phyloP scores from a whole-genome alignment of 192 early-diverging fungal genomes.

The Entophlyctis luteolus region DNA sequence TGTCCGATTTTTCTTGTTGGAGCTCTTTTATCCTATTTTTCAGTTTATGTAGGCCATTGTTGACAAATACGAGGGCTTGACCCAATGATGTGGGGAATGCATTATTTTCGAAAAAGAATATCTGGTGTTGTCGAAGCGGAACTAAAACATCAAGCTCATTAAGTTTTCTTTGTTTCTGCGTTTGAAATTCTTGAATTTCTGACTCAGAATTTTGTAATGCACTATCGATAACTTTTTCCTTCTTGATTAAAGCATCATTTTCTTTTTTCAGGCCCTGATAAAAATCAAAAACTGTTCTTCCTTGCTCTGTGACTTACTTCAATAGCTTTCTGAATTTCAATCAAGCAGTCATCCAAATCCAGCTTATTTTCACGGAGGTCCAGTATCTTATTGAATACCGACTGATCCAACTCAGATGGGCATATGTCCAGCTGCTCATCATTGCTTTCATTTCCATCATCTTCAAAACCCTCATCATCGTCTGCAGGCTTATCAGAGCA shows the following conservation, averaged over 20 bases:
- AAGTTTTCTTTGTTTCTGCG: slow-evolving; percentile 61
- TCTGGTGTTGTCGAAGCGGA: slow-evolving; percentile 53
- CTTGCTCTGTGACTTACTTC: slow-evolving; percentile 35
- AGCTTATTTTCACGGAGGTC: slow-evolving; percentile 48
- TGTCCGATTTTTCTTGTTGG: slow-evolving; percentile 62
- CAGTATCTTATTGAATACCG: slow-evolving; percentile 34
- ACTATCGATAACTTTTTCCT: slow-evolving; percentile 56
- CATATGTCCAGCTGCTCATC: slow-evolving; percentile 47
- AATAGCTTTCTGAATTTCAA: slow-evolving; percentile 60
- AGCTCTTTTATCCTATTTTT: slow-evolving; percentile 53
- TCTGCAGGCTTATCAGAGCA: neutral
- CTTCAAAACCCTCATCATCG: slow-evolving; percentile 46
- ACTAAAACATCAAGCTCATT: slow-evolving; percentile 62
- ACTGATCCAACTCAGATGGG: slow-evolving; percentile 51
- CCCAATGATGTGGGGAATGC: slow-evolving; percentile 46
- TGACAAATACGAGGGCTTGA: slow-evolving; percentile 51
- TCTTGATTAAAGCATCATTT: slow-evolving; percentile 58
- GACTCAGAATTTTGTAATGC: slow-evolving; percentile 46
- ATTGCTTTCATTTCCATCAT: slow-evolving; percentile 36
- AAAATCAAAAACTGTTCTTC: neutral
- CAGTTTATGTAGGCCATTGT: slow-evolving; percentile 47
- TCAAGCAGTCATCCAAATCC: slow-evolving; percentile 54
- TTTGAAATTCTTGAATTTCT: slow-evolving; percentile 68
- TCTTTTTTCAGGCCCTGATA: slow-evolving; percentile 56
- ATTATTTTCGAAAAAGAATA: slow-evolving; percentile 50